Evolutionary conservation across 306 rosid species (phyloP).

Genomic region (Cicer arietinum): DNA sequence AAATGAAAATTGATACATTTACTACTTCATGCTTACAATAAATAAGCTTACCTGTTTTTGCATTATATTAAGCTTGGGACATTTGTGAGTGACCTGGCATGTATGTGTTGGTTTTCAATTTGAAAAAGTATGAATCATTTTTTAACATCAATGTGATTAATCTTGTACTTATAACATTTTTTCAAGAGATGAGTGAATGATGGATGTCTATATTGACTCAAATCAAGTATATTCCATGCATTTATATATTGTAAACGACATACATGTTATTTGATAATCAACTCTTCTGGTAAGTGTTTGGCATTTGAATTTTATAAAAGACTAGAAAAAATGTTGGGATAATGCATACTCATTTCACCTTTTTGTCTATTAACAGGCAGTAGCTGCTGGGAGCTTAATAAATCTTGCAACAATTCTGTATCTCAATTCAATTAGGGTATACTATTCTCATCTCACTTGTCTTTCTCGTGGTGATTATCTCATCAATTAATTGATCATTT

Average conservation of each 20-base stretch:
- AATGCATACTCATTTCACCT: constrained; percentile 38
- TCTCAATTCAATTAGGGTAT: constrained; percentile 81
- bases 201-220: constrained; percentile 27
- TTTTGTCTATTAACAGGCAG: constrained; percentile 68
- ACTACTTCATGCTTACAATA: background rate
- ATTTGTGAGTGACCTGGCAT: constrained; percentile 32
- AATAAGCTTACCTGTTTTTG: constrained; percentile 8
- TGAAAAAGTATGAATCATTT: constrained; percentile 12
- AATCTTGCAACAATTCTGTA: constrained; percentile 92
- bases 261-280: constrained; percentile 6
- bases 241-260: background rate
- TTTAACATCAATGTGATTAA: background rate
- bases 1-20: constrained; percentile 19
- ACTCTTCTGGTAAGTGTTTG: background rate
- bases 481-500: background rate
- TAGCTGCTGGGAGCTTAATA: constrained; percentile 94
- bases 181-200: constrained; percentile 23
- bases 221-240: constrained; percentile 27
- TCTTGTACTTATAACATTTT: constrained; percentile 2
- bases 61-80: background rate
- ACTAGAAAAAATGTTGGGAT: constrained; percentile 24
- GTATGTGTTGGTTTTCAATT: constrained; percentile 29
- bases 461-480: constrained; percentile 31
- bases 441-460: constrained; percentile 34
- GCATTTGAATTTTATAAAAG: constrained; percentile 13